Evolutionary conservation across 345 rosid genomes (phyloP).

Genomic region (Gossypium mustelinum): DNA sequence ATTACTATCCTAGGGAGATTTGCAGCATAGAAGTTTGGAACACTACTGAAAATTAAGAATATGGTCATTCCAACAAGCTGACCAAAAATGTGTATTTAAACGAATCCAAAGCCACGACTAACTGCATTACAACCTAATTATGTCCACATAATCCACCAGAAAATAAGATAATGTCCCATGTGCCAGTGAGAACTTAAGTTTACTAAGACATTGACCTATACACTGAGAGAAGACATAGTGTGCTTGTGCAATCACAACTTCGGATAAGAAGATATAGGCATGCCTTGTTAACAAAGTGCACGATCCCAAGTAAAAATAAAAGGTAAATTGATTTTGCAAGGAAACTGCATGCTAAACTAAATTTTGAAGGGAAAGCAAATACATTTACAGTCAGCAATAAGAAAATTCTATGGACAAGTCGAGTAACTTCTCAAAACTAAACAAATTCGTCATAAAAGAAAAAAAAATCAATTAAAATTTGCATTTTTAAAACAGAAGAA

Average conservation of each 20-base stretch:
- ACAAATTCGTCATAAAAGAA: not conserved
- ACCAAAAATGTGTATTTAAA: not conserved
- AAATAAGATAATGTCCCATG: not conserved
- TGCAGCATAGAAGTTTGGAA: not conserved
- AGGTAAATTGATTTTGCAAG: not conserved
- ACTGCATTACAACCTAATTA: not conserved
- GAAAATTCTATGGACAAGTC: not conserved
- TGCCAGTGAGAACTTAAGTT: not conserved
- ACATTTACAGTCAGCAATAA: not conserved
- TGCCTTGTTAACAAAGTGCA: not conserved
- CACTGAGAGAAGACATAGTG: not conserved
- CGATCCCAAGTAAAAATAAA: not conserved
- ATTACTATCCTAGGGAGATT: not conserved
- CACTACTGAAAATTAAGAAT: constrained; percentile 3
- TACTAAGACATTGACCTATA: not conserved
- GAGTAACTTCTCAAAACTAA: not conserved
- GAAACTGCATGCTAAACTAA: not conserved
- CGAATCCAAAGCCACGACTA: not conserved
- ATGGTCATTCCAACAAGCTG: not conserved
- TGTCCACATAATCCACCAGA: not conserved
- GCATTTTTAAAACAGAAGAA: not conserved
- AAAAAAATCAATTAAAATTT: not conserved
- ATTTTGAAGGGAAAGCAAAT: not conserved
- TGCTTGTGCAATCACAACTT: not conserved
- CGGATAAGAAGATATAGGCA: not conserved